Evolutionary conservation across 495 filamentous ascomycete genomes (phyloP), one percentile per base, ranked within the genome.

Genomic region (Tuber umbilicatum): DNA sequence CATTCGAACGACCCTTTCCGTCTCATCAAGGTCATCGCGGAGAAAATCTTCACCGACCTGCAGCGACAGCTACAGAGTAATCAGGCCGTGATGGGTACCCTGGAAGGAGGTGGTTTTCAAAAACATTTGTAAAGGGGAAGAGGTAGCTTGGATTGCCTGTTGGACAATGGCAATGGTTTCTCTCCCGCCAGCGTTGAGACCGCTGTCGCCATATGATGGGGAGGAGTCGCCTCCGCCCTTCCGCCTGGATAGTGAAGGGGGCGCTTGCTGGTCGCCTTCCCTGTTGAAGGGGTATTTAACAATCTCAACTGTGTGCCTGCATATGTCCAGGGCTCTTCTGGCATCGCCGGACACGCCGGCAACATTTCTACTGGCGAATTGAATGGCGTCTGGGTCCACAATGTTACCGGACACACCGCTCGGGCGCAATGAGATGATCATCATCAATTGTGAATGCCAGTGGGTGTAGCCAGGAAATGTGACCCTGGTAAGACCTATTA

Each of bases 401-500:
- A 98, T 92, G 81, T 93, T 88, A 31, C 93, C 94, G 0, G 91
- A 92, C 16, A 98, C 93, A 40, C 91, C 91, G 76, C 90, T 89
- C 9, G 98, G 88, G 19, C 96, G 90, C 6, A 92, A 95, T 80
- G 92, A 89, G 74, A 99, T 96, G 78, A 99, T 98, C 76, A 91
- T 91, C 91, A 97, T 97, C n/a, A 99, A 87, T 83, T 98, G 96
- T 68, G 93, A 92, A 84, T 39, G 38, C 38, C 38, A 39, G 38
- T 98, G 94, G 69, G 93, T 97, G 83, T 99, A 99, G 37, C 95
- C 95, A 0, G 94, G 93, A 81, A 99, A 99, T 1, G 94, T 97
- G 80, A 99, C 97, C 76, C 96, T 88, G 35, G 92, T 94, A 9
- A 97, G 84, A 31, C 93, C 85, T 85, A 47, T 74, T 69, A 69